Conservation (phyloP, 2,329 filamentous ascomycete species). For the Microdochium bolleyi region DNA sequence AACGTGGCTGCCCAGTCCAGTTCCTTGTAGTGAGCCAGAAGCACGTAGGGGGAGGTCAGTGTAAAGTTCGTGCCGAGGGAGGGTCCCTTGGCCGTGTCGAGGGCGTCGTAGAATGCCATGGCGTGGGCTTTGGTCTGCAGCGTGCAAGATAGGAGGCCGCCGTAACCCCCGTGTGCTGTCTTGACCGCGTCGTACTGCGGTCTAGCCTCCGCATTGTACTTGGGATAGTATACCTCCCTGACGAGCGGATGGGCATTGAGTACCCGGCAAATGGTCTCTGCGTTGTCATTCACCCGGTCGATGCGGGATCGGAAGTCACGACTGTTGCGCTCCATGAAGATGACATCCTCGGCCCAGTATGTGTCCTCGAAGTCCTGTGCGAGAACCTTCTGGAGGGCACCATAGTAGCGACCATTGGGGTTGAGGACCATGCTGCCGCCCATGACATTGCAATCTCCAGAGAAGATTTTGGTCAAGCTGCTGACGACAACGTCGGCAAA, state of each 20-base stretch:
- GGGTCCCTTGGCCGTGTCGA: conserved; percentile 87
- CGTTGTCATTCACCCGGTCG: conserved; percentile 75
- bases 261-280: conserved; percentile 72
- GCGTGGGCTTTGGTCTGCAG: conserved; percentile 67
- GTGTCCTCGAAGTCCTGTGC: conserved; percentile 70
- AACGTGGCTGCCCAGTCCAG: conserved; percentile 81
- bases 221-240: conserved; percentile 81
- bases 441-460: conserved; percentile 97
- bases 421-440: conserved; percentile 67
- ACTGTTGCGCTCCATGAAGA: conserved; percentile 95
- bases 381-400: conserved; percentile 58
- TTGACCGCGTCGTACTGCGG: conserved; percentile 72
- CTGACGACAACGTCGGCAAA: conserved; percentile 88
- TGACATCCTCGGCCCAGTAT: conserved; percentile 87
- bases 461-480: conserved; percentile 95
- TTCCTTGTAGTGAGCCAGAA: conserved; percentile 87
- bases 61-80: conserved; percentile 97
- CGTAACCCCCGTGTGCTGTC: conserved; percentile 72
- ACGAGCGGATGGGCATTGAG: conserved; percentile 55
- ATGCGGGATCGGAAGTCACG: conserved; percentile 82
- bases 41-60: conserved; percentile 79
- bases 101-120: conserved; percentile 72
- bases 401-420: conserved; percentile 62
- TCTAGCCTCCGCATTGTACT: conserved; percentile 58
- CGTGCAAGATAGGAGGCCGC: conserved; percentile 78